Base-by-base conservation (phyloP, 2,329 filamentous ascomycete genomes). In the Cladosporium phlei region DNA sequence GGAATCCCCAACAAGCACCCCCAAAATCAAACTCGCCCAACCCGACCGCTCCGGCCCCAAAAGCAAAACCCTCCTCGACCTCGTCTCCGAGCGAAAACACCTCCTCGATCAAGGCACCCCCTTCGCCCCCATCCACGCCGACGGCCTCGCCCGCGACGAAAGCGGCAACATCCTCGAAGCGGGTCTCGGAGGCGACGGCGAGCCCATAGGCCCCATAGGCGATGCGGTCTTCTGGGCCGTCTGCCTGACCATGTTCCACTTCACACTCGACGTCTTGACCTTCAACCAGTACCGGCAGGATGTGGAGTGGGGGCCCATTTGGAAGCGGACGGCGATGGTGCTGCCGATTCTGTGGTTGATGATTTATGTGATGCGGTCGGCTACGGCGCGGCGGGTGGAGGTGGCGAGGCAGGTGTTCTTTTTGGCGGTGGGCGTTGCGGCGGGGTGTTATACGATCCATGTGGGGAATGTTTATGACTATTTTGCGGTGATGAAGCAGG, bases 401-500 rank as follows among this genome's bases (percentile, higher is more conserved):
- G 61, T 70, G 2, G 28, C 68, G 6, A 63, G 66, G 51, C 71
- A 77, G 51, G 24, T 69, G 1, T 57, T 86, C 43, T 93, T 91
- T 69, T 76, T 88, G 51, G 60, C 60, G 12, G 69, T 75, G 19
- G 81, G 83, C 54, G 66, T 83, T 6, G 64, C 61, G 8, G 71
- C 80, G 0, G 93, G 93, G 1, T 87, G 82, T 67, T 90, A 88
- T 65, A 72, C 96, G 52, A 83, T 97, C 38, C 74, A 86, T 55
- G 80, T 90, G 44, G 88, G 86, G 20, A 97, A 96, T 60, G 76
- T 73, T 22, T 79, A 82, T 54, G 80, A 84, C 4, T 97, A 96
- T 60, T 81, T 94, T 56, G 85, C 86, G 5, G 82, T 95, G 16
- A 90, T 97, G 88, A 94, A 95, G 71, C 82, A 81, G 53, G 86